Base-by-base conservation (phyloP, 2,329 filamentous ascomycete genomes). In the Aspergillus alliaceus region DNA sequence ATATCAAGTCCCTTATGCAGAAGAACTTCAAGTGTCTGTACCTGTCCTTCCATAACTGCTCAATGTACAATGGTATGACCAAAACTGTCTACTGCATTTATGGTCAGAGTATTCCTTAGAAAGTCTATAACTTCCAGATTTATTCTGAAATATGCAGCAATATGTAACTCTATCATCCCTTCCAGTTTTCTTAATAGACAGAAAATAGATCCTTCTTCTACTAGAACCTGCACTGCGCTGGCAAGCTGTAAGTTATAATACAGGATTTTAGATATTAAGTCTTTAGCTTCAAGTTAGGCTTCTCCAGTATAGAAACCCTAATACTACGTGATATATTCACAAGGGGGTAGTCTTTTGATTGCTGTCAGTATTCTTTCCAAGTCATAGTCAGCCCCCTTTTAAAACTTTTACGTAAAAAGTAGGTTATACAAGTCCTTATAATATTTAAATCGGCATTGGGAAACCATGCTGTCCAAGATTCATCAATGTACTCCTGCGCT, bases 401-500 rank as follows among this genome's bases (percentile, higher is more conserved):
- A 48, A 65, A 66, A 1, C 15, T 37, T 27, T 64, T 39, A 27
- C 62, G 67, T 15, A 60, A 64, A 2, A 70, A 34, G 42, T 70
- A 70, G 5, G 62, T 64, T 7, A 66, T 20, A 42, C 63, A 67
- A n/a, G 35, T 64, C n/a, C 31, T 34, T 2, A 61, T 52, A 40
- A 69, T 68, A 1, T 54, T 37, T 4, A 46, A 25, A 37, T 65
- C 52, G 3, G 57, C 59, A 11, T 64, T 20, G 1, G 61, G 60
- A 55, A 68, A 62, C 60, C 61, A 64, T 8, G 46, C 22, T 6
- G n/a, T 37, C 53, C 48, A 56, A 3, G 46, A 61, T 5, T 52
- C 54, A 15, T 66, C 59, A 34, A 74, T 65, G 57, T 72, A 72
- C 52, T 70, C 62, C 39, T 72, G 65, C 4, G 70, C 63, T 5